These are phyloP conservation scores for Suhomyces sp. DNA, from an alignment of 805 yeast species.

Conservation along the genomic window DNA sequence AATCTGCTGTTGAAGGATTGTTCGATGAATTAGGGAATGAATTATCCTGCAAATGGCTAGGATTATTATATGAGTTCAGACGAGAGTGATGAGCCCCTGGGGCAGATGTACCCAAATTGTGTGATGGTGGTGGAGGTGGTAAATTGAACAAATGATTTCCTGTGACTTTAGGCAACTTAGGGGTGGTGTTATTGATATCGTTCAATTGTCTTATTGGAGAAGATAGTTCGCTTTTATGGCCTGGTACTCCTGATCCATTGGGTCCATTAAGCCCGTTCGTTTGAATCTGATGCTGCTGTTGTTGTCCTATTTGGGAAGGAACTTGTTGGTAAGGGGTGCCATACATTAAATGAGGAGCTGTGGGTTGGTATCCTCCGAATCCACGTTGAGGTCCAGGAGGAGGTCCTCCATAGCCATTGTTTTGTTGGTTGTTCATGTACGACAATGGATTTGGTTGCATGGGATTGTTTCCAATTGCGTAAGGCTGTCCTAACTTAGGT, in stretches of 20 bases:
- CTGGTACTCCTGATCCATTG: conserved; percentile 2
- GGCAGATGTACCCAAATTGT: conserved; percentile 15
- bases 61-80: conserved; percentile 26
- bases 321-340: conserved; percentile 18
- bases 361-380: conserved; percentile 16
- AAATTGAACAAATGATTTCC: conserved; percentile 29
- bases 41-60: conserved; percentile 6
- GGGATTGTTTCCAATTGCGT: conserved; percentile 15
- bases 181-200: conserved; percentile 23
- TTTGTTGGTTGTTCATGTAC: conserved; percentile 16
- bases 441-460: conserved; percentile 22
- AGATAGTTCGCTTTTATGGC: conserved; percentile 38
- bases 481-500: conserved; percentile 20
- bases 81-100: conserved; percentile 27
- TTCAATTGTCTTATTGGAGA: conserved; percentile 30
- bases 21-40: conserved; percentile 8
- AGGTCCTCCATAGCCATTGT: conserved; percentile 5
- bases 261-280: no score
- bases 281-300: conserved; percentile 11
- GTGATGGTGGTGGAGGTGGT: conserved; percentile 32
- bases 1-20: conserved; percentile 14
- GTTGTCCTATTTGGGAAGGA: conserved; percentile 6
- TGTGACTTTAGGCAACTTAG: conserved; percentile 33
- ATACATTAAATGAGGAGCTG: conserved; percentile 24
- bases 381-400: conserved; percentile 10